These are phyloP conservation scores for Aspergillus unguis DNA, from an alignment of 2,329 filamentous ascomycete genomes.

Conservation along the genomic window DNA sequence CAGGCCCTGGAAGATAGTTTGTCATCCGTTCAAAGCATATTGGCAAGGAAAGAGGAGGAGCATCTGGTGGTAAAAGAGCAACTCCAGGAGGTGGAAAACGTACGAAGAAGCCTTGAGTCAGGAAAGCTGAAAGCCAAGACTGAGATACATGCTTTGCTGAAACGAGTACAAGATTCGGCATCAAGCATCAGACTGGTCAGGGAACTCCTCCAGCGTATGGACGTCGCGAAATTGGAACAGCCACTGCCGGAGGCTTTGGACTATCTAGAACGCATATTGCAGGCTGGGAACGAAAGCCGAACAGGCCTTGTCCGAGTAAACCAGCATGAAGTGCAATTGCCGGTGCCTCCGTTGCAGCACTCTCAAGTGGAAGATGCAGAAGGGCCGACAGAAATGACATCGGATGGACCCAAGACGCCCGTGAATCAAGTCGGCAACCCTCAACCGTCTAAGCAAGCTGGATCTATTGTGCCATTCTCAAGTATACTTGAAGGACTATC, in stretches of 20 bases:
- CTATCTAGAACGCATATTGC: constrained; percentile 19
- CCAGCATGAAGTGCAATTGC: neutral
- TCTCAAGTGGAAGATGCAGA: neutral
- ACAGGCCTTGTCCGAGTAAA: neutral
- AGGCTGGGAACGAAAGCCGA: neutral
- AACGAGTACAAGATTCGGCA: constrained; percentile 26
- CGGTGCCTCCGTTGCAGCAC: too few species aligned
- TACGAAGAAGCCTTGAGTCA: constrained; percentile 18
- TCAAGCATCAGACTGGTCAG: constrained; percentile 21
- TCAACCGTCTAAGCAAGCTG: neutral
- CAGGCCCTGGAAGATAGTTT: constrained; percentile 7
- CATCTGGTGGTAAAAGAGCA: constrained; percentile 13
- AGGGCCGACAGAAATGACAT: neutral
- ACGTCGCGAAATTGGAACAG: constrained; percentile 16
- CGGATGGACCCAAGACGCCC: neutral
- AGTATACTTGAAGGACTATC: constrained; percentile 25
- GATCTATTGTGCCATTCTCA: constrained; percentile 34
- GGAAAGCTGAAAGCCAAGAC: constrained; percentile 20
- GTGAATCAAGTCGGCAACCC: neutral
- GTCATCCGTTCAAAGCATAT: constrained; percentile 14
- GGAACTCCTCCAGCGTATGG: constrained; percentile 18
- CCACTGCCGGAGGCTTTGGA: constrained; percentile 19
- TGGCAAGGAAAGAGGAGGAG: constrained; percentile 31
- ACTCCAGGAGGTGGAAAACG: constrained; percentile 14
- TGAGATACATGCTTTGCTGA: constrained; percentile 25